Evolutionary conservation across 345 rosid genomes (phyloP).

Genomic region (Balakata baccata): DNA sequence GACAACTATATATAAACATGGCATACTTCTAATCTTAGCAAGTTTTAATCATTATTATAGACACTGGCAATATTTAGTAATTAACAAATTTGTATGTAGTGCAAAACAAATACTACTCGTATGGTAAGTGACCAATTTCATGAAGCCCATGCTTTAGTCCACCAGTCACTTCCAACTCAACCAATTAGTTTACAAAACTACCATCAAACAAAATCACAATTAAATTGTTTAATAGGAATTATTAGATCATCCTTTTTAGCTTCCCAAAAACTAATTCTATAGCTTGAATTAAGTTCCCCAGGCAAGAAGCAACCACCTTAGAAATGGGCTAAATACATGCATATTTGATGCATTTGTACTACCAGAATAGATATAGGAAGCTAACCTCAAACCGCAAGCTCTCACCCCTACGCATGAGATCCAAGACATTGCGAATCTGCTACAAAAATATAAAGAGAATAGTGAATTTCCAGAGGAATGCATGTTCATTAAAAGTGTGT

Average conservation of each 20-base stretch:
- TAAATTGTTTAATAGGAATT: not conserved
- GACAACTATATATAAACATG: no score
- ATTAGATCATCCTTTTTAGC: not conserved
- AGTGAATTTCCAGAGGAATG: slow-evolving; percentile 22
- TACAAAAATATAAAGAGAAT: slow-evolving; percentile 16
- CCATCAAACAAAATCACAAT: no score
- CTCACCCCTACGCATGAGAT: slow-evolving; percentile 80
- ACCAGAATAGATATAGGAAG: not conserved
- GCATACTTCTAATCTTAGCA: no score
- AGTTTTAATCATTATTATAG: no score
- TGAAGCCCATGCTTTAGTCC: no score
- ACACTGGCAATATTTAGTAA: no score
- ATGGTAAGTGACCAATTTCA: no score
- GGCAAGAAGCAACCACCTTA: not conserved
- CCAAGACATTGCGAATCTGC: slow-evolving; percentile 76
- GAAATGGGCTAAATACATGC: not conserved
- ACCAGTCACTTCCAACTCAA: no score
- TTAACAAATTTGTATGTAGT: no score
- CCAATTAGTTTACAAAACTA: no score
- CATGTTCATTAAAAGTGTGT: not conserved
- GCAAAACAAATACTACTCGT: no score
- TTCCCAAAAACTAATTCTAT: not conserved
- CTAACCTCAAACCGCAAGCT: slow-evolving; percentile 74
- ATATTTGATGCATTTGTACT: not conserved
- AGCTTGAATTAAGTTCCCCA: not conserved